phyloP scores from a whole-genome alignment of 139 green algal species.

The Micractinium sp. region DNA sequence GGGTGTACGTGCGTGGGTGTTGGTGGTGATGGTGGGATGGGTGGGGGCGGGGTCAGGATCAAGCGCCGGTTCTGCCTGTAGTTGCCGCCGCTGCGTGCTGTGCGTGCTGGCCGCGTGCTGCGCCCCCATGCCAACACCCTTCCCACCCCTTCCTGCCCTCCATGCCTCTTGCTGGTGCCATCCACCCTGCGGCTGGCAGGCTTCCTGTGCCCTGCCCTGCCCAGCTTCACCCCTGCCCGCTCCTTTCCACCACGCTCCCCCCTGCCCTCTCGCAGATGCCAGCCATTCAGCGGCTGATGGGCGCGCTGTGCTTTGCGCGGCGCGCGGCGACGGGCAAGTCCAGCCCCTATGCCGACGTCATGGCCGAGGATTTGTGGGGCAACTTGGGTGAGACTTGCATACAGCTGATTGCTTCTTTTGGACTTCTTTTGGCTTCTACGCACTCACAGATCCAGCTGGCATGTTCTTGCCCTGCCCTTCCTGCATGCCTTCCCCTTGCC shows the following conservation, averaged over 20 bases:
- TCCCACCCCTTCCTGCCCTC: background rate
- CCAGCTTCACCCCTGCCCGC: no score
- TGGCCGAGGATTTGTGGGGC: slow-evolving; percentile 71
- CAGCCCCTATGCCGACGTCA: slow-evolving; percentile 68
- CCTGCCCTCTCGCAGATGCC: slow-evolving; percentile 48
- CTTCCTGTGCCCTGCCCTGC: slow-evolving; percentile 32
- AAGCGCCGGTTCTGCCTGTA: no score
- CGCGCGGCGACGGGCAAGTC: slow-evolving; percentile 23
- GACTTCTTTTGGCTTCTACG: background rate
- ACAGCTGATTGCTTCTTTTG: no score
- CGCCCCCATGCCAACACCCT: no score
- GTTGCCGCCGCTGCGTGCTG: no score
- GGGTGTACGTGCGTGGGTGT: background rate
- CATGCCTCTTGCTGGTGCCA: background rate
- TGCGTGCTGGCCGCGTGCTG: no score
- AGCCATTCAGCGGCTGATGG: slow-evolving; percentile 91
- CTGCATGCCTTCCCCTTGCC: no score
- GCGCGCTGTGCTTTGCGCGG: slow-evolving; percentile 77
- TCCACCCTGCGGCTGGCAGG: background rate
- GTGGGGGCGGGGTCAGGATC: no score
- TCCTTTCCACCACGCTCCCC: background rate
- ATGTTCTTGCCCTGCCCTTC: no score
- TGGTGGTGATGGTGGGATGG: background rate
- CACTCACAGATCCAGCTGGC: no score
- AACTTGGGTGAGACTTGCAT: slow-evolving; percentile 58